Evolutionary conservation across 768 basidiomycete species (phyloP).

Genomic region (Pleurotus tuoliensis): DNA sequence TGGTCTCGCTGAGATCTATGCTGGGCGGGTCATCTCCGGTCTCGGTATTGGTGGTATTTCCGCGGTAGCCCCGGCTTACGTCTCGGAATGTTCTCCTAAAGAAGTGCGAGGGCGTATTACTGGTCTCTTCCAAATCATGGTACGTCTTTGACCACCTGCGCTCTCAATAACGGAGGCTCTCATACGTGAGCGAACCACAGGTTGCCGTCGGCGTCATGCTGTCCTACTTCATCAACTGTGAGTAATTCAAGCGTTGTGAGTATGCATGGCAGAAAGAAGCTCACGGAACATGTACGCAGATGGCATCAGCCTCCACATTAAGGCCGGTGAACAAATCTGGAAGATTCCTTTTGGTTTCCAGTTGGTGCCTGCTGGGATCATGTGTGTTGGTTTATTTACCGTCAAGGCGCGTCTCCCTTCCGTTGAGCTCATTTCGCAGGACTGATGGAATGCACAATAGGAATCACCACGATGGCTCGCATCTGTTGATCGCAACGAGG

Average conservation of each 20-base stretch:
- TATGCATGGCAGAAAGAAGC: not conserved
- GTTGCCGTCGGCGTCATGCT: slow-evolving; percentile 58
- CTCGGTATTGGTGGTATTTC: slow-evolving; percentile 62
- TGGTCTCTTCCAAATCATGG: slow-evolving; percentile 66
- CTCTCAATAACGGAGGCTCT: not conserved
- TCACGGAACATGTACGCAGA: slow-evolving; percentile 22
- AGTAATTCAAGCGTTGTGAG: slow-evolving; percentile 11
- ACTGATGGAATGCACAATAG: slow-evolving; percentile 10
- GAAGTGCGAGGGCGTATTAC: slow-evolving; percentile 64
- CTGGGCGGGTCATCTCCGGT: slow-evolving; percentile 58
- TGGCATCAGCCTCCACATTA: slow-evolving; percentile 42
- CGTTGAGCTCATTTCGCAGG: slow-evolving; percentile 7
- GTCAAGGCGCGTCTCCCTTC: slow-evolving; percentile 3
- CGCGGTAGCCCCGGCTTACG: slow-evolving; percentile 62
- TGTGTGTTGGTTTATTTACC: slow-evolving; percentile 28
- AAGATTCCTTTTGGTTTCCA: slow-evolving; percentile 54
- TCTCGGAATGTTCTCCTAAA: slow-evolving; percentile 67
- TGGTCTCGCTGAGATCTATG: slow-evolving; percentile 53
- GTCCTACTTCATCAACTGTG: slow-evolving; percentile 56
- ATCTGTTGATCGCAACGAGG: slow-evolving; percentile 27
- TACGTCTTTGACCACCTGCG: slow-evolving; percentile 6
- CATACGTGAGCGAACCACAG: not conserved
- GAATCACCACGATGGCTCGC: slow-evolving; percentile 36
- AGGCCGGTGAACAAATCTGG: slow-evolving; percentile 38
- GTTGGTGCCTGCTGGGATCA: slow-evolving; percentile 53